A percentile compares a stretch with the other conserved stretches of the same genome.
Conservation (phyloP, 129 eudicot species). For the Dittrichia graveolens region DNA sequence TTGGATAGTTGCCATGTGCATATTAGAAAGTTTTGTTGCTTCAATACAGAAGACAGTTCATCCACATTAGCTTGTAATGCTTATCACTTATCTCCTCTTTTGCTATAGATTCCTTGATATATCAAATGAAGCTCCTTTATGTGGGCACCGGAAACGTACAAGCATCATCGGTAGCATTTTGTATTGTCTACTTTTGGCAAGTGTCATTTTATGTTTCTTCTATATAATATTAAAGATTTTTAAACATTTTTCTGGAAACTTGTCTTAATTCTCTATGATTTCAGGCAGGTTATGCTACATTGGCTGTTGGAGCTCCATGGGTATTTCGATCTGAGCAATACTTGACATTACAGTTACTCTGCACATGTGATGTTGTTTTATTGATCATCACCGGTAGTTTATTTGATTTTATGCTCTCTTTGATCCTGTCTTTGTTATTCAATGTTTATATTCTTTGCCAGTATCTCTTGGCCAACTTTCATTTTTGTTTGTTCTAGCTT, state of each 20-base stretch:
- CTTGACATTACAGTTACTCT: slow-evolving; percentile 61
- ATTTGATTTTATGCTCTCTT: not conserved
- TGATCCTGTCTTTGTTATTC: not conserved
- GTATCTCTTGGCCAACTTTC: not conserved
- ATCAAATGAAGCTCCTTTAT: slow-evolving; percentile 87
- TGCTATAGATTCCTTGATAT: slow-evolving; percentile 78
- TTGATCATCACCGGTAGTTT: slow-evolving; percentile 72
- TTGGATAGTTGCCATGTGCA: slow-evolving; percentile 6
- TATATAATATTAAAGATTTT: not conserved
- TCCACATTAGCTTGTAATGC: not conserved
- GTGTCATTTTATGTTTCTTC: slow-evolving; percentile 38
- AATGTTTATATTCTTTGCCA: not conserved
- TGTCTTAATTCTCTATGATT: slow-evolving; percentile 36
- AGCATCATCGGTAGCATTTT: slow-evolving; percentile 76
- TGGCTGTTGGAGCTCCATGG: slow-evolving; percentile 89
- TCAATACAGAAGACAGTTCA: not conserved
- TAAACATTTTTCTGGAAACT: not conserved
- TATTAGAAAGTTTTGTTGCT: slow-evolving; percentile 12
- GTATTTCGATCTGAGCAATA: slow-evolving; percentile 52
- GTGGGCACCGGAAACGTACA: slow-evolving; percentile 82
- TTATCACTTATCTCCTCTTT: slow-evolving; percentile 23
- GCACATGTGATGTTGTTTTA: slow-evolving; percentile 71
- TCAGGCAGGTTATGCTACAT: slow-evolving; percentile 90
- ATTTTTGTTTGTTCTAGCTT: not conserved
- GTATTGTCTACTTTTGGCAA: slow-evolving; percentile 86